Percentiles rank a stretch among this genome's conserved stretches.
These are phyloP conservation scores for Pseudogymnoascus sp. DNA, from an alignment of 2,329 filamentous ascomycete genomes.

Conservation along the genomic window DNA sequence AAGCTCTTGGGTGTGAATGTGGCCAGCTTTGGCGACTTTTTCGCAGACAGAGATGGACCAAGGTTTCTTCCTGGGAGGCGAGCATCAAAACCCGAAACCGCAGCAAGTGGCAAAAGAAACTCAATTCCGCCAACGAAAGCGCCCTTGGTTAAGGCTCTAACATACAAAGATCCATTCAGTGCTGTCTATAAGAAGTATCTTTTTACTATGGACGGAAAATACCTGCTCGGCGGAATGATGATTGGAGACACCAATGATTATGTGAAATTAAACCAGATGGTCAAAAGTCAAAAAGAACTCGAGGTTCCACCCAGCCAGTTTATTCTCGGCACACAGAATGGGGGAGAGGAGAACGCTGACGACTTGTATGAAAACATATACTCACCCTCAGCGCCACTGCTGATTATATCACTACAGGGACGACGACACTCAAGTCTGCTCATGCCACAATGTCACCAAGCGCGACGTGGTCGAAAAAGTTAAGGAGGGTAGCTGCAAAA, in stretches of 20 bases:
- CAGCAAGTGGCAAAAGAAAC: constrained; percentile 40
- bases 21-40: constrained; percentile 89
- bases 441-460: constrained; percentile 88
- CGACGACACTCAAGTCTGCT: constrained; percentile 84
- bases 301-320: constrained; percentile 74
- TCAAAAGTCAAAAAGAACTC: constrained; percentile 73
- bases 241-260: constrained; percentile 90
- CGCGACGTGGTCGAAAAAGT: constrained; percentile 66
- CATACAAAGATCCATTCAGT: constrained; percentile 81
- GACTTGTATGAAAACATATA: constrained; percentile 39
- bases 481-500: constrained; percentile 74
- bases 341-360: constrained; percentile 65
- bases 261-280: constrained; percentile 79
- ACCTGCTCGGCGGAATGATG: constrained; percentile 93
- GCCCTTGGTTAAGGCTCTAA: constrained; percentile 64
- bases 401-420: constrained; percentile 29
- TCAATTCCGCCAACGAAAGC: constrained; percentile 42
- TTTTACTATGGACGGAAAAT: constrained; percentile 84
- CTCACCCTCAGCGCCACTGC: neutral
- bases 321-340: constrained; percentile 70
- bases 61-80: constrained; percentile 60
- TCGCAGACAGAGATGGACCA: constrained; percentile 78
- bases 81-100: constrained; percentile 41
- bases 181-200: constrained; percentile 92
- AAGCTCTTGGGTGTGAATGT: constrained; percentile 88